A percentile compares a stretch with the other conserved stretches of the same genome.
These are phyloP conservation scores for Sclerotiophoma versabilis DNA, from an alignment of 2,329 filamentous ascomycete genomes.

Conservation along the genomic window DNA sequence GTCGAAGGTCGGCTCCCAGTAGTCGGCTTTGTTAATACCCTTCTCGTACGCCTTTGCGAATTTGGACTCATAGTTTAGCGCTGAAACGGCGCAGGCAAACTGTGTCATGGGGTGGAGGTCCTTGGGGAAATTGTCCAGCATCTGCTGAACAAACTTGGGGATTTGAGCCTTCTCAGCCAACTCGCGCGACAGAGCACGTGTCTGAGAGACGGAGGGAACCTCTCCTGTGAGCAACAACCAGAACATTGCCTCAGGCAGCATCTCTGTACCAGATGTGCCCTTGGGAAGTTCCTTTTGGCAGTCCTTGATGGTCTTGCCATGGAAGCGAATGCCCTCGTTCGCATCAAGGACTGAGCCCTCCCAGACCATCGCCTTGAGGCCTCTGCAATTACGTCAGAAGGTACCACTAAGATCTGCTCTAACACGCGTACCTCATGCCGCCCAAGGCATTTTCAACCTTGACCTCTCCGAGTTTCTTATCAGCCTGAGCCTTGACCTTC, in stretches of 20 bases:
- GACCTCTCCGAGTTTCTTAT: conserved; percentile 87
- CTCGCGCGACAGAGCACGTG: conserved; percentile 82
- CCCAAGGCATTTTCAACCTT: conserved; percentile 94
- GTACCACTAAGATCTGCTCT: no score
- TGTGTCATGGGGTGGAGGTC: conserved; percentile 98
- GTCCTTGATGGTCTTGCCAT: conserved; percentile 97
- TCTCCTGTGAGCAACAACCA: conserved; percentile 95
- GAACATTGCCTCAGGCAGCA: conserved; percentile 99
- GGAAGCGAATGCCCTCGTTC: conserved; percentile 97
- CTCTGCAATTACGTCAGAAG: conserved; percentile 53
- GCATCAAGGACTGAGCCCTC: conserved; percentile 96
- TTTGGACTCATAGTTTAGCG: conserved; percentile 92
- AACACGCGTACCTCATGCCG: conserved; percentile 75
- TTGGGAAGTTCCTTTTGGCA: conserved; percentile 94
- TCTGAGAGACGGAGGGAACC: conserved; percentile 82
- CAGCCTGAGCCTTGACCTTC: conserved; percentile 85
- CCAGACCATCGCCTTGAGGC: conserved; percentile 98
- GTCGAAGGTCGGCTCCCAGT: conserved; percentile 98
- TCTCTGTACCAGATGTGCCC: conserved; percentile 89
- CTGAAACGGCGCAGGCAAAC: conserved; percentile 91
- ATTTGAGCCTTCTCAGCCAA: conserved; percentile 85
- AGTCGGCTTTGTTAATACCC: conserved; percentile 92
- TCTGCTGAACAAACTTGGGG: conserved; percentile 81
- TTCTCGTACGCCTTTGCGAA: conserved; percentile 94
- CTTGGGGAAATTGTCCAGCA: conserved; percentile 88